phyloP scores from a whole-genome alignment of 1,284 basidiomycete genomes.

The Paramarasmius palmivorus region DNA sequence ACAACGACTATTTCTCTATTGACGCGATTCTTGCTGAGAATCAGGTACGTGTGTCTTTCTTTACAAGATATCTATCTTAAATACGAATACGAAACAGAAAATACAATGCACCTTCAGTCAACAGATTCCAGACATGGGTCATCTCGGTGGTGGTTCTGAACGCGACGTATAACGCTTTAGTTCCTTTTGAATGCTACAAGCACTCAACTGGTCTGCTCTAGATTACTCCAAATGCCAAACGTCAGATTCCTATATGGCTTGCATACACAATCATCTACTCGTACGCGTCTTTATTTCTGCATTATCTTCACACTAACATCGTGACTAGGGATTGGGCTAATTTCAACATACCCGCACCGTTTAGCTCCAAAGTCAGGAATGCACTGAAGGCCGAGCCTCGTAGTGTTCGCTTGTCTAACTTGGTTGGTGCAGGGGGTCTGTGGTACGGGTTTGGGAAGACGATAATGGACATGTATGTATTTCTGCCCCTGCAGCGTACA shows the following conservation, averaged over 20 bases:
- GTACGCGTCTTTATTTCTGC: slow-evolving; percentile 39
- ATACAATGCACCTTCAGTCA: slow-evolving; percentile 88
- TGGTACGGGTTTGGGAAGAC: slow-evolving; percentile 91
- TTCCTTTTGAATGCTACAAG: slow-evolving; percentile 1
- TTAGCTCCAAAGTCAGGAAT: slow-evolving; percentile 73
- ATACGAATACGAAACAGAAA: slow-evolving; percentile 56
- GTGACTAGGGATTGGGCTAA: slow-evolving; percentile 77
- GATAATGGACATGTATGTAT: slow-evolving; percentile 75
- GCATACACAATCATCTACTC: slow-evolving; percentile 81
- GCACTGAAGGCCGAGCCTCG: slow-evolving; percentile 84
- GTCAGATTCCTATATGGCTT: slow-evolving; percentile 86
- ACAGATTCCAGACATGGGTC: slow-evolving; percentile 84
- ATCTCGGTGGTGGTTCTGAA: slow-evolving; percentile 82
- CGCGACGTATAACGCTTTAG: slow-evolving; percentile 59
- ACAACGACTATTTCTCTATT: slow-evolving; percentile 86
- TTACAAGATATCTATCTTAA: background rate
- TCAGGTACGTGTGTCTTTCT: slow-evolving; percentile 52
- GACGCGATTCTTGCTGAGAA: slow-evolving; percentile 89
- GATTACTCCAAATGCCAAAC: slow-evolving; percentile 75
- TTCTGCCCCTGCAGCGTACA: background rate
- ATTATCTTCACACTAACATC: background rate
- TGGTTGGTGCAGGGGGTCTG: slow-evolving; percentile 83
- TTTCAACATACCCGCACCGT: slow-evolving; percentile 79
- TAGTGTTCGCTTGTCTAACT: slow-evolving; percentile 75
- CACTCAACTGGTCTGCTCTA: slow-evolving; percentile 26